phyloP scores from a whole-genome alignment of 2,329 filamentous ascomycete species.

The Fusarium sp. region DNA sequence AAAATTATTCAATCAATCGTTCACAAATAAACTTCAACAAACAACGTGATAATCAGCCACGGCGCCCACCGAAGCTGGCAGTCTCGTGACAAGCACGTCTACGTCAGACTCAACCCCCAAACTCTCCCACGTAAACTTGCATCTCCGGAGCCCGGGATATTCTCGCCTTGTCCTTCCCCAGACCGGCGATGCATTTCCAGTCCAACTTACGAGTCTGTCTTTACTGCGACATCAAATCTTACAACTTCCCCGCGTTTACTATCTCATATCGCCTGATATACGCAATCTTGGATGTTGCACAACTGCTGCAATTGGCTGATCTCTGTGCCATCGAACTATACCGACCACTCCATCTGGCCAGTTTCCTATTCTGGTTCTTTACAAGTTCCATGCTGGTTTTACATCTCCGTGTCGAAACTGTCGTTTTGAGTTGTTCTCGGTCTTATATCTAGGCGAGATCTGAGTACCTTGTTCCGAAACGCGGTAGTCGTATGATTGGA shows the following conservation, averaged over 20 bases:
- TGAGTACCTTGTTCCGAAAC: background rate
- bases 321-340: background rate
- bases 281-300: background rate
- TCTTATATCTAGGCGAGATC: background rate
- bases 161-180: slow-evolving; percentile 34
- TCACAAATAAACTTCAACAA: background rate
- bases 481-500: background rate
- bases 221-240: slow-evolving; percentile 24
- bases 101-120: slow-evolving; percentile 17
- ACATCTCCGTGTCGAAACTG: background rate
- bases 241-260: slow-evolving; percentile 30
- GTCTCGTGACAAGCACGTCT: slow-evolving; percentile 22
- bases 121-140: background rate
- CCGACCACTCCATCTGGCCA: slow-evolving; percentile 1
- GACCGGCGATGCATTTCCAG: slow-evolving; percentile 12
- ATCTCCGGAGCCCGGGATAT: slow-evolving; percentile 33
- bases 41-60: slow-evolving; percentile 26
- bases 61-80: slow-evolving; percentile 18
- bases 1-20: background rate
- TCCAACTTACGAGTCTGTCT: slow-evolving; percentile 17
- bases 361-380: background rate
- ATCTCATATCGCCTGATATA: slow-evolving; percentile 16
- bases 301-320: background rate
- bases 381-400: background rate
- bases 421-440: background rate